Base-by-base conservation (phyloP, 2,329 filamentous ascomycete species). In the Chaetomiaceae sp. region DNA sequence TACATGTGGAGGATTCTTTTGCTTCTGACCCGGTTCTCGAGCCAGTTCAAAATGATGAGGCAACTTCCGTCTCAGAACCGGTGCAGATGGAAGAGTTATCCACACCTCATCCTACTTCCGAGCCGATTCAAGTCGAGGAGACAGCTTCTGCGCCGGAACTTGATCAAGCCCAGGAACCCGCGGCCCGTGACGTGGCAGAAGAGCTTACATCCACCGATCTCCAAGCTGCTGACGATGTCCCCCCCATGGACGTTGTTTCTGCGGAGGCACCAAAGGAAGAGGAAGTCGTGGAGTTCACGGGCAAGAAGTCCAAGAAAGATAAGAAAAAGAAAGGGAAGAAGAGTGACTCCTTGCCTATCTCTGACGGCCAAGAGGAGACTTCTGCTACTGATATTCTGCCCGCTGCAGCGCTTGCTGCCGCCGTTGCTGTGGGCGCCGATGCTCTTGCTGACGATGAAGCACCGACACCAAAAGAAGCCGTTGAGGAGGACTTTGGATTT, bases 311-410 rank as follows among this genome's bases (percentile, higher is more conserved):
- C 21, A 66, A 65, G 57, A 66, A 64, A 50, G 59, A 58, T 32
- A 70, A 69, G 61, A 67, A 66, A 56, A 66, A 61, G 57, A 66
- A 62, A 56, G 54, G 60, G 56, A 51, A 57, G 38, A 52, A 51
- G 11, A 14, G 18, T n/a, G 55, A 55, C n/a, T 51, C 47, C 5
- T 37, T 38, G n/a, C 10, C 48, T 25, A 13, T 51, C 11, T 51
- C 56, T 46, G 38, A 34, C 49, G 29, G 13, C 25, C 52, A 13
- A 59, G 53, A 55, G n/a, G 53, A 51, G 20, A 36, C 32, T 16
- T 27, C 41, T 2, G 23, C 21, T 11, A 18, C 27, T 7, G 55
- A 55, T 32, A 16, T 40, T 11, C 25, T 41, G 11, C 33, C 57
- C 6, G 36, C 38, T 5, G 47, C 40, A 11, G 43, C 21, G 1